phyloP scores from a whole-genome alignment of 2,329 filamentous ascomycete species.

The Colletotrichum sp. region DNA sequence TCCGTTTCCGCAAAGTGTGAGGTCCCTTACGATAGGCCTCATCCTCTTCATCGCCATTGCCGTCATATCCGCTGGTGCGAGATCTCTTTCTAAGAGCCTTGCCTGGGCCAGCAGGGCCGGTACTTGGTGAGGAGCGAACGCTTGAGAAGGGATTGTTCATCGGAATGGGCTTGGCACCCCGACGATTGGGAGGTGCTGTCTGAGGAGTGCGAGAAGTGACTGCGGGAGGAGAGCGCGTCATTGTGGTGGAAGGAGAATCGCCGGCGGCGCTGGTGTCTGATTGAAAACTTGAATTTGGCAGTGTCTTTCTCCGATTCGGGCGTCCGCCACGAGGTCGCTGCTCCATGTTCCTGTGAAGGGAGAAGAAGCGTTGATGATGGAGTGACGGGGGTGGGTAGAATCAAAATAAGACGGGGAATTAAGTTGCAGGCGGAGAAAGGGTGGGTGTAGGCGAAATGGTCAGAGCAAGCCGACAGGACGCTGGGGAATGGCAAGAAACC shows the following conservation, averaged over 20 bases:
- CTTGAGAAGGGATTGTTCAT: slow-evolving; percentile 11
- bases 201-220: slow-evolving; percentile 18
- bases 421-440: not conserved
- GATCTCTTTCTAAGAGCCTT: slow-evolving; percentile 16
- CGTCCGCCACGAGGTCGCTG: slow-evolving; percentile 11
- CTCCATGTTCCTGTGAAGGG: slow-evolving; percentile 8
- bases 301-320: slow-evolving; percentile 15
- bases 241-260: slow-evolving; percentile 11
- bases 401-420: not conserved
- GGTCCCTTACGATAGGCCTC: slow-evolving; percentile 61
- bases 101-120: not conserved
- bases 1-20: slow-evolving; percentile 61
- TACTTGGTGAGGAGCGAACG: slow-evolving; percentile 6
- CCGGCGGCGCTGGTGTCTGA: slow-evolving; percentile 13
- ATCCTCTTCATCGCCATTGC: slow-evolving; percentile 45
- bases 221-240: slow-evolving; percentile 16
- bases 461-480: not conserved
- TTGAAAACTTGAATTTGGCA: slow-evolving; percentile 8
- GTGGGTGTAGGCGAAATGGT: not conserved
- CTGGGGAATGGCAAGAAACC: not conserved
- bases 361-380: not conserved
- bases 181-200: slow-evolving; percentile 19
- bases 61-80: slow-evolving; percentile 14
- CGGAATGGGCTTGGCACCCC: slow-evolving; percentile 1
- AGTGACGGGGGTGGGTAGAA: not conserved